A percentile compares a stretch with the other conserved stretches of the same genome.
Conservation (phyloP, 805 yeast genomes). For the Maudiozyma pseudohumilis region DNA sequence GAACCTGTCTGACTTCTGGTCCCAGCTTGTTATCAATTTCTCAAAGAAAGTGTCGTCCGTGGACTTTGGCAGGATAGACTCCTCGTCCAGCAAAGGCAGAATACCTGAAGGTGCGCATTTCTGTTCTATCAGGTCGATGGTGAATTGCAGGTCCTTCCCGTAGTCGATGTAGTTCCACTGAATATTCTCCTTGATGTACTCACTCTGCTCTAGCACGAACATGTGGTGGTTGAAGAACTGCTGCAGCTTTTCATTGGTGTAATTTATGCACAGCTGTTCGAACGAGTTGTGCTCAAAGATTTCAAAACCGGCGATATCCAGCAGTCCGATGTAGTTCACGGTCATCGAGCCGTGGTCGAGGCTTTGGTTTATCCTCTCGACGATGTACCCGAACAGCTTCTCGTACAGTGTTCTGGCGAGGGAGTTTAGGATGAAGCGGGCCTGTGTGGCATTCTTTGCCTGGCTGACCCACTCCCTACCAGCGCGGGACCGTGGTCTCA, state of each 20-base stretch:
- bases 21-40: conserved; percentile 62
- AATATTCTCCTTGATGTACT: conserved; percentile 83
- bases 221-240: conserved; percentile 98
- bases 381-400: conserved; percentile 67
- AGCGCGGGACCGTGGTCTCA: conserved; percentile 80
- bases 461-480: conserved; percentile 82
- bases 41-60: conserved; percentile 75
- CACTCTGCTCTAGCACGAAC: conserved; percentile 94
- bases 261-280: conserved; percentile 94
- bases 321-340: conserved; percentile 73
- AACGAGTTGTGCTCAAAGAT: conserved; percentile 90
- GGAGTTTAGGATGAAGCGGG: conserved; percentile 74
- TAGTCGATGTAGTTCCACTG: conserved; percentile 95
- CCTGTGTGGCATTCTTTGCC: conserved; percentile 69
- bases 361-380: conserved; percentile 61
- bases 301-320: conserved; percentile 97
- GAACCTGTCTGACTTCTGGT: conserved; percentile 43
- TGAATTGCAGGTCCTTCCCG: conserved; percentile 89
- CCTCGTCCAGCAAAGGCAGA: conserved; percentile 82
- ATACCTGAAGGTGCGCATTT: conserved; percentile 60
- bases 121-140: conserved; percentile 84
- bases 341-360: conserved; percentile 39
- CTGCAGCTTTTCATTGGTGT: conserved; percentile 93
- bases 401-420: conserved; percentile 82
- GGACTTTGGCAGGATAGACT: conserved; percentile 88